phyloP scores from a whole-genome alignment of 192 early-diverging fungal genomes.

The Gryganskiella cystojenkinii region DNA sequence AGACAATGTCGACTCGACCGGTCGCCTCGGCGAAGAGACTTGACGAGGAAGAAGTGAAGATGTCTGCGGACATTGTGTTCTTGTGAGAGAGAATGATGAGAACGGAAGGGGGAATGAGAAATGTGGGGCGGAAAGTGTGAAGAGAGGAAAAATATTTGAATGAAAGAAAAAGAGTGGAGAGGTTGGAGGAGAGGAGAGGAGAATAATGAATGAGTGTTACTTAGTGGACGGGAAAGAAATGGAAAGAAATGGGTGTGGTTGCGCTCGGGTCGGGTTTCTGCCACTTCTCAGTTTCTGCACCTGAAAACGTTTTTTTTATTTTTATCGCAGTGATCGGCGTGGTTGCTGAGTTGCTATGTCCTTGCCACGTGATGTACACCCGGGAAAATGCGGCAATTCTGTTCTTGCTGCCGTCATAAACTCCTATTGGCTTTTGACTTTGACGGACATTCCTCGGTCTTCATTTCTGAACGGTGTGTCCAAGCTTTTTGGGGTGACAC shows the following conservation, averaged over 20 bases:
- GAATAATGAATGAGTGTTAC: not conserved
- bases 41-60: slow-evolving; percentile 1
- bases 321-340: too few relatives aligned
- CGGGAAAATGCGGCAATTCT: slow-evolving; percentile 9
- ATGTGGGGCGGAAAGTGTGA: not conserved
- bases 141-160: not conserved
- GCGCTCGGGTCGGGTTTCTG: too few relatives aligned
- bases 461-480: too few relatives aligned
- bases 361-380: too few relatives aligned
- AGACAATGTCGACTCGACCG: slow-evolving; percentile 27
- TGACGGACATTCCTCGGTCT: too few relatives aligned
- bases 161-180: slow-evolving; percentile 9
- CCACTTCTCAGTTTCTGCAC: too few relatives aligned
- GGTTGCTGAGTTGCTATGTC: too few relatives aligned
- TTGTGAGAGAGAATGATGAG: not conserved
- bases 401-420: not conserved
- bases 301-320: too few relatives aligned
- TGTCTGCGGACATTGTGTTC: slow-evolving; percentile 19
- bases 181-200: not conserved
- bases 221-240: not conserved
- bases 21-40: slow-evolving; percentile 14
- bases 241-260: not conserved
- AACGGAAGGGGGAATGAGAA: not conserved
- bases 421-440: too few relatives aligned
- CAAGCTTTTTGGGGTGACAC: too few relatives aligned